A percentile compares a stretch with the other conserved stretches of the same genome.
These are phyloP conservation scores for Fonsecaea pedrosoi DNA, from an alignment of 2,329 filamentous ascomycete species.

Conservation along the genomic window DNA sequence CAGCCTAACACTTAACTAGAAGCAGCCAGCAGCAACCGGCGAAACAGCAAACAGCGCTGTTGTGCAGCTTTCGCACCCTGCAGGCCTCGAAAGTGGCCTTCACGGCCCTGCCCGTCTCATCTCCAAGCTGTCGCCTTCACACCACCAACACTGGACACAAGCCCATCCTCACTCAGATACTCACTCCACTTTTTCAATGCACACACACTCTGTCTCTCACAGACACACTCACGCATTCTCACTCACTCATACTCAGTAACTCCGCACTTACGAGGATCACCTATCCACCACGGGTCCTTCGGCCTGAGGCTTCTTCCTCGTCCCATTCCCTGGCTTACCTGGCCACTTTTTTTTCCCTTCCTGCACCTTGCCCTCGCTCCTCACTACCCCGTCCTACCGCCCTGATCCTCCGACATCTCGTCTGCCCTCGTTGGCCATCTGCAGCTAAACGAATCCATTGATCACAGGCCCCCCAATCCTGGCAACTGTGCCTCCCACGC, in stretches of 20 bases:
- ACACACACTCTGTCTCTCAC: not conserved
- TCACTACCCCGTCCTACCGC: conserved; percentile 10
- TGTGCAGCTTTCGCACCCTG: conserved; percentile 3
- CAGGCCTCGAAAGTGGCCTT: not conserved
- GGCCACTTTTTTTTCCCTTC: not conserved
- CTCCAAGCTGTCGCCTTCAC: conserved; percentile 4
- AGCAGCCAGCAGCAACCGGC: not conserved
- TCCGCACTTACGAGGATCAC: conserved; percentile 11
- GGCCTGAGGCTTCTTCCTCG: conserved; percentile 16
- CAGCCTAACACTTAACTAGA: conserved; percentile 5
- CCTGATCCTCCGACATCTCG: conserved; percentile 9
- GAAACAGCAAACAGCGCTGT: not conserved
- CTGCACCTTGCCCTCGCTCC: not conserved
- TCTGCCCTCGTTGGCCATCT: conserved; percentile 12
- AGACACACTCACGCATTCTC: not conserved
- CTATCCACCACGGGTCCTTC: conserved; percentile 12
- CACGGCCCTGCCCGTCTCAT: conserved; percentile 2
- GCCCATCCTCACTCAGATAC: conserved; percentile 5
- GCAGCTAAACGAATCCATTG: conserved; percentile 29
- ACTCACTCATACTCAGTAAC: not conserved
- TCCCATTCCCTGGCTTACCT: not conserved
- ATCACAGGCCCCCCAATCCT: conserved; percentile 24
- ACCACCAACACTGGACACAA: conserved; percentile 14
- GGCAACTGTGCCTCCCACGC: conserved; percentile 25
- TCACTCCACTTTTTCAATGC: conserved; percentile 12